phyloP scores from a whole-genome alignment of 139 green algal species.

The Dunaliella primolecta region DNA sequence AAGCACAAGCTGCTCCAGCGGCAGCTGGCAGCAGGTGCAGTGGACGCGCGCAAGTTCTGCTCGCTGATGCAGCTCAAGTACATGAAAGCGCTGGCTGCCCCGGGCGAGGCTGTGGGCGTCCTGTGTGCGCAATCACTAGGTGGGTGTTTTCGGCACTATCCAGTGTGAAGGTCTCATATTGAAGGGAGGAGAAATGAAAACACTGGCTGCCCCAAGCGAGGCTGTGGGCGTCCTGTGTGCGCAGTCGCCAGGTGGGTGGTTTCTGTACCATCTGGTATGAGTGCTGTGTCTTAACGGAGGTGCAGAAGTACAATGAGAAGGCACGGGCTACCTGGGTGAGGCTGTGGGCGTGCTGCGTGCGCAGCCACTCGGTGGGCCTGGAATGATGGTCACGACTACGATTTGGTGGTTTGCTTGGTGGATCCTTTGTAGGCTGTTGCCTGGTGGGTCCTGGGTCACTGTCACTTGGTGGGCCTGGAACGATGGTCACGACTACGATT shows the following conservation, averaged over 20 bases:
- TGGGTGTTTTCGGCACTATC: too few species aligned
- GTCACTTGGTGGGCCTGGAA: conserved; percentile 88
- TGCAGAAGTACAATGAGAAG: too few species aligned
- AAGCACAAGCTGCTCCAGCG: conserved; percentile 1
- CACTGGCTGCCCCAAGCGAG: conserved; percentile 78
- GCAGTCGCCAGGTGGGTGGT: conserved; percentile 89
- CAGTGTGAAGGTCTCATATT: too few species aligned
- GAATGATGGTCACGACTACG: too few species aligned
- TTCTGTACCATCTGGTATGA: too few species aligned
- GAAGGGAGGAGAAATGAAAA: too few species aligned
- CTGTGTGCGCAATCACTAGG: conserved; percentile 92
- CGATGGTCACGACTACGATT: too few species aligned
- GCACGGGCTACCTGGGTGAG: conserved; percentile 74
- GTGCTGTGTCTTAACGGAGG: too few species aligned
- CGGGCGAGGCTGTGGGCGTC: conserved; percentile 93
- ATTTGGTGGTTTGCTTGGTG: conserved; percentile 87
- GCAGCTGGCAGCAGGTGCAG: not conserved
- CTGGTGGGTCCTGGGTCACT: conserved; percentile 95
- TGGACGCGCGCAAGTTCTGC: conserved; percentile 25
- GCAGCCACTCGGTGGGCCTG: conserved; percentile 91
- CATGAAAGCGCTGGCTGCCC: conserved; percentile 64
- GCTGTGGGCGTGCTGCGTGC: conserved; percentile 92
- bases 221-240: conserved; percentile 92
- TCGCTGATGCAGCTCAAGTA: conserved; percentile 87
- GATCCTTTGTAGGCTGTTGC: conserved; percentile 87